Conservation (phyloP, 768 basidiomycete species). For the Pisolithus microcarpus region DNA sequence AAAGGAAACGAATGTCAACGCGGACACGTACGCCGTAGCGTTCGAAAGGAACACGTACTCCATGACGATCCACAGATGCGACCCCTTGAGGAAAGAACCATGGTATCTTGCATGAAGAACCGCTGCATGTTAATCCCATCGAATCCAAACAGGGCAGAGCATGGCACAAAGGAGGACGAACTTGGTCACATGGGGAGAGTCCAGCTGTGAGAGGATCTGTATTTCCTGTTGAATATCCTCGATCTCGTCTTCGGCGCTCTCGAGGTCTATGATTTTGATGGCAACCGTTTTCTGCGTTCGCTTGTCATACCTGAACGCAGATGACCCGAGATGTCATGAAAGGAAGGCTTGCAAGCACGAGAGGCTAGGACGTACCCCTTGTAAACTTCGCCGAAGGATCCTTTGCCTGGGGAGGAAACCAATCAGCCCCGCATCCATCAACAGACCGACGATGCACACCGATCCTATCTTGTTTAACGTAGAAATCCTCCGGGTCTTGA, state of each 20-base stretch:
- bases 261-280: conserved; percentile 99
- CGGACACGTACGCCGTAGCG: conserved; percentile 5
- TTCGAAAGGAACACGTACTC: conserved; percentile 47
- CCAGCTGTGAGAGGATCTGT: conserved; percentile 92
- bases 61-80: conserved; percentile 99
- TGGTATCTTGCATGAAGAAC: conserved; percentile 61
- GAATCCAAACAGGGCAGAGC: conserved; percentile 19
- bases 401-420: conserved; percentile 68
- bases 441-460: conserved; percentile 43
- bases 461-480: conserved; percentile 95
- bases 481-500: conserved; percentile 94
- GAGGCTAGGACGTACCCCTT: conserved; percentile 62
- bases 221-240: conserved; percentile 99
- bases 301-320: conserved; percentile 71
- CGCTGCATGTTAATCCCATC: conserved; percentile 25
- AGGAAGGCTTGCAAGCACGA: conserved; percentile 2
- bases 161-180: conserved; percentile 35
- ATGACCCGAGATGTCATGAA: conserved; percentile 2
- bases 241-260: conserved; percentile 98
- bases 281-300: conserved; percentile 95
- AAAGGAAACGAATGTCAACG: not conserved
- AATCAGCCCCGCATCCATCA: conserved; percentile 13
- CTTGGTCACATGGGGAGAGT: conserved; percentile 96
- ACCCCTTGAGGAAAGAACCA: conserved; percentile 92
- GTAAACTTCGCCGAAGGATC: conserved; percentile 99